Conservation (phyloP, 73 alveolate species). For the Paramecium caudatum region DNA sequence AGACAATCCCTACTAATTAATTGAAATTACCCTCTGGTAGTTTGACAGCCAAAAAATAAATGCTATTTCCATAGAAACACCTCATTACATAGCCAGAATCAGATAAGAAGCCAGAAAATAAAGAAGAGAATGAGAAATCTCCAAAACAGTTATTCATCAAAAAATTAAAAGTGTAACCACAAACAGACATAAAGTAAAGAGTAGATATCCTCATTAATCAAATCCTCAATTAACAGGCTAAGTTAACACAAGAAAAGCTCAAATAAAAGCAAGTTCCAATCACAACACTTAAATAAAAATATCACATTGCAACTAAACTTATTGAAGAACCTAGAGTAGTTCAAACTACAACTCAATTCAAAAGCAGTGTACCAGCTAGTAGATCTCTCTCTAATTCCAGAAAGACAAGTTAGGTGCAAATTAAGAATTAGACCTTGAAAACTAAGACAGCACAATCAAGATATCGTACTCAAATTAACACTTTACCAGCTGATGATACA, state of each 20-base stretch:
- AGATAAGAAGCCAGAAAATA: background rate
- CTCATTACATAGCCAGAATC: constrained; percentile 8
- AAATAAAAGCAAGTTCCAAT: background rate
- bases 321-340: background rate
- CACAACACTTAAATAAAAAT: constrained; percentile 31
- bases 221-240: constrained; percentile 33
- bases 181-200: constrained; percentile 7
- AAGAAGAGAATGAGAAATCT: constrained; percentile 47
- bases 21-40: no score
- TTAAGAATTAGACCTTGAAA: background rate
- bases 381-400: constrained; percentile 67
- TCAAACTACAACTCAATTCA: background rate
- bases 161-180: background rate
- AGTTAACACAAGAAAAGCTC: constrained; percentile 8
- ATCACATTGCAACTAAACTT: background rate
- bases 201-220: constrained; percentile 35
- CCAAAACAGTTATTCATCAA: constrained; percentile 1
- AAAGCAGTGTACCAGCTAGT: constrained; percentile 1
- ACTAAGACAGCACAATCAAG: background rate
- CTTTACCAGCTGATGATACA: background rate
- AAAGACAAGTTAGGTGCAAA: constrained; percentile 7
- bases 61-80: background rate
- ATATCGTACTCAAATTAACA: constrained; percentile 10
- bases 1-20: no score
- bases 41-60: constrained; percentile 14